Conservation (phyloP, 805 yeast species). For the Candida wancherniae region DNA sequence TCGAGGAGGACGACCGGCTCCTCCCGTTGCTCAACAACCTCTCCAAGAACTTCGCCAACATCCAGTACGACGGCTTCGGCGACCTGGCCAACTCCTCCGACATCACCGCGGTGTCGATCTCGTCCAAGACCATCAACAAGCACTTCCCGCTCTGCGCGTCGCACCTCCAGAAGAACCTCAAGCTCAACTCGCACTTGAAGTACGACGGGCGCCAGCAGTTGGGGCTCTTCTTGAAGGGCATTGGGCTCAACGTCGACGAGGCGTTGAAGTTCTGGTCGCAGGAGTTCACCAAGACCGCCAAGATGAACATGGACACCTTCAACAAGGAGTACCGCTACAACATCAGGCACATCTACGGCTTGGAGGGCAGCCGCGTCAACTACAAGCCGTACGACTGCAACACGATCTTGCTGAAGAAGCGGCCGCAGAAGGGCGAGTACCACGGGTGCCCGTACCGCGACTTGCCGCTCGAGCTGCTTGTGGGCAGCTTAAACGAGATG, state of each 20-base stretch:
- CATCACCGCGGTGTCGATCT: slow-evolving; percentile 60
- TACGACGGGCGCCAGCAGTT: slow-evolving; percentile 84
- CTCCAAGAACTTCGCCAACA: slow-evolving; percentile 45
- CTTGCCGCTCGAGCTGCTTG: slow-evolving; percentile 58
- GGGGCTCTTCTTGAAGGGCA: slow-evolving; percentile 79
- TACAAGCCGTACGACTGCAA: slow-evolving; percentile 85
- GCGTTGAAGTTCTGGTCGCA: slow-evolving; percentile 80
- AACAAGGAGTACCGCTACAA: slow-evolving; percentile 86
- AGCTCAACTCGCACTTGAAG: slow-evolving; percentile 64
- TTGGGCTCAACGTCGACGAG: slow-evolving; percentile 84
- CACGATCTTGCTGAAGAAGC: slow-evolving; percentile 65
- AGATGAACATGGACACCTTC: slow-evolving; percentile 65
- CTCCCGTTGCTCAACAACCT: slow-evolving; percentile 79
- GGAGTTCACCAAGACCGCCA: slow-evolving; percentile 55
- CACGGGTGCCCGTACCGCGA: slow-evolving; percentile 96
- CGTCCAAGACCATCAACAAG: slow-evolving; percentile 46
- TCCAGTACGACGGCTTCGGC: slow-evolving; percentile 52
- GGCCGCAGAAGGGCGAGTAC: slow-evolving; percentile 61
- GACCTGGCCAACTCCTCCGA: slow-evolving; percentile 30
- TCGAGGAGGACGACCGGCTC: slow-evolving; percentile 89
- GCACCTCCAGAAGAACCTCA: slow-evolving; percentile 59
- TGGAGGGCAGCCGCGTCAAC: slow-evolving; percentile 84
- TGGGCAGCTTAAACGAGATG: slow-evolving; percentile 51
- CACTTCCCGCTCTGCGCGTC: slow-evolving; percentile 83
- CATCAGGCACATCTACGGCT: slow-evolving; percentile 83